phyloP scores from a whole-genome alignment of 805 yeast species.

The Lipomyces oligophaga region DNA sequence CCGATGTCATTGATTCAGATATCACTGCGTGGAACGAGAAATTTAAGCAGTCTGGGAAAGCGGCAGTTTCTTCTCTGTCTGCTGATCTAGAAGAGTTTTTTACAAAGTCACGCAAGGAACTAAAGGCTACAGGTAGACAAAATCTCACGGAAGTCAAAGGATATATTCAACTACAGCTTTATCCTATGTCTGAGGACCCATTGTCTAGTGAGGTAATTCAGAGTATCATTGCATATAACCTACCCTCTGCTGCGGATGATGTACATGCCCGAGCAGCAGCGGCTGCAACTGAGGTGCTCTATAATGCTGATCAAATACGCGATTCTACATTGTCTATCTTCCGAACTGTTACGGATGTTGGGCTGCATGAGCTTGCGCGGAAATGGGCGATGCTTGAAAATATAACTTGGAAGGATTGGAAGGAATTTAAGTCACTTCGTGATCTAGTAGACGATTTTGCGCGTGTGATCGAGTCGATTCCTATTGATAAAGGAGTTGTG shows the following conservation, averaged over 20 bases:
- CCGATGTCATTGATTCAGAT: constrained; percentile 8
- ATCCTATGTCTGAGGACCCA: background rate
- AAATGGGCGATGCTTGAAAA: constrained; percentile 26
- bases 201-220: background rate
- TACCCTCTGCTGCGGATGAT: constrained; percentile 10
- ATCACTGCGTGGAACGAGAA: constrained; percentile 15
- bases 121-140: constrained; percentile 1
- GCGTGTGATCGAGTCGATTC: constrained; percentile 15
- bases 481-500: constrained; percentile 6
- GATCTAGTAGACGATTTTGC: constrained; percentile 22
- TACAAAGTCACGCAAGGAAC: background rate
- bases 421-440: constrained; percentile 16
- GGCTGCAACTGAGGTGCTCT: constrained; percentile 4
- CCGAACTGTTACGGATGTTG: constrained; percentile 22
- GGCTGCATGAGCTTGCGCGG: constrained; percentile 24
- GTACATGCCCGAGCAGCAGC: constrained; percentile 6
- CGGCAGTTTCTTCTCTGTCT: constrained; percentile 17
- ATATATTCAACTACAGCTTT: constrained; percentile 2
- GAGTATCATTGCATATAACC: background rate
- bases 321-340: constrained; percentile 14
- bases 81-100: constrained; percentile 11
- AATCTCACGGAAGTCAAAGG: constrained; percentile 7
- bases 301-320: constrained; percentile 17
- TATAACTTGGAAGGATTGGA: constrained; percentile 27
- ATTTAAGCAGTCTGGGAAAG: constrained; percentile 23